These are phyloP conservation scores for Boletus semigastroideus DNA, from an alignment of 1,284 basidiomycete species.

Conservation along the genomic window DNA sequence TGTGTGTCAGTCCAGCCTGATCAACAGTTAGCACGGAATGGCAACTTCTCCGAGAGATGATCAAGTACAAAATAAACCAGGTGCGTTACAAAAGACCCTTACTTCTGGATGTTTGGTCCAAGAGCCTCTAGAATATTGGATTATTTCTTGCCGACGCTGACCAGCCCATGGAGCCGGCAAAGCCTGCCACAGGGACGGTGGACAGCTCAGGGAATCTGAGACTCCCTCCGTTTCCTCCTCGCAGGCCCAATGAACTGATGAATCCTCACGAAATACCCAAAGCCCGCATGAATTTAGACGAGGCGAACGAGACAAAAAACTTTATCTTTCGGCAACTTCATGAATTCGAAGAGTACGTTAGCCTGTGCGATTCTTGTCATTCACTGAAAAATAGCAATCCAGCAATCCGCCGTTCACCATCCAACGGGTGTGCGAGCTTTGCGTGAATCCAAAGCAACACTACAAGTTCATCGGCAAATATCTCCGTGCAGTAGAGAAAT, in stretches of 20 bases:
- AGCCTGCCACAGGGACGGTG: conserved; percentile 18
- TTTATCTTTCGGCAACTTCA: conserved; percentile 67
- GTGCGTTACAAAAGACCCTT: conserved; percentile 37
- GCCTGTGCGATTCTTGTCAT: conserved; percentile 1
- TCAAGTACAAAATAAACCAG: conserved; percentile 69
- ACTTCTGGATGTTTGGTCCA: background rate
- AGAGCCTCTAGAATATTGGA: conserved; percentile 51
- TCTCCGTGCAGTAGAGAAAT: conserved; percentile 84
- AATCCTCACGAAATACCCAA: conserved; percentile 55
- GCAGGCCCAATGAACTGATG: conserved; percentile 48
- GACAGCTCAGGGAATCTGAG: conserved; percentile 63
- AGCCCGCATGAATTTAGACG: conserved; percentile 61
- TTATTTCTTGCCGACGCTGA: conserved; percentile 52
- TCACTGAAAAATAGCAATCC: conserved; percentile 12
- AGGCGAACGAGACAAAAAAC: conserved; percentile 61
- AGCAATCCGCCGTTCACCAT: conserved; percentile 88
- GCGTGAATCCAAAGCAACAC: conserved; percentile 64
- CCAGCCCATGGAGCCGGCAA: conserved; percentile 14
- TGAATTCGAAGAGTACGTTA: conserved; percentile 71
- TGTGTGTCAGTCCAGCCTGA: conserved; percentile 7
- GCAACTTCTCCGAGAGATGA: conserved; percentile 66
- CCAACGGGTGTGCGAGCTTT: conserved; percentile 89
- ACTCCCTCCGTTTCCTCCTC: conserved; percentile 77
- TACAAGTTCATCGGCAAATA: conserved; percentile 88
- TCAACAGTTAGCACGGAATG: conserved; percentile 63